These are phyloP conservation scores for Oryza australiensis DNA, from an alignment of 176 grass and related monocot species.

Conservation along the genomic window DNA sequence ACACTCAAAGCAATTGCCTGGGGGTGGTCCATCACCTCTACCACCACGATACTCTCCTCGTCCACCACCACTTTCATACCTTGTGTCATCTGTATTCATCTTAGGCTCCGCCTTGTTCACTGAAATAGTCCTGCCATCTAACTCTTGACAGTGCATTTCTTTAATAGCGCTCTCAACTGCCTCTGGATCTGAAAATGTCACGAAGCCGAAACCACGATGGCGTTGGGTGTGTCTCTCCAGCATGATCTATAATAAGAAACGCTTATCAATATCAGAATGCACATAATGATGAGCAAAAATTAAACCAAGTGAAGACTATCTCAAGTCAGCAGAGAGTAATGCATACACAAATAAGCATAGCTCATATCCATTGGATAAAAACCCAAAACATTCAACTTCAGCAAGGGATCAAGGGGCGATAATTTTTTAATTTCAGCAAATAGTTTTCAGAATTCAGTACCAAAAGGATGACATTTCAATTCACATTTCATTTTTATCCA, in stretches of 20 bases:
- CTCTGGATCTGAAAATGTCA: constrained; percentile 67
- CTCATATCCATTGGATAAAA: neutral
- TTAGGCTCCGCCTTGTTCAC: constrained; percentile 79
- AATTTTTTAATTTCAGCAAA: neutral
- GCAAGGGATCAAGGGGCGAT: neutral
- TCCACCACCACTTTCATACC: constrained; percentile 50
- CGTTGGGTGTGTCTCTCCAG: constrained; percentile 70
- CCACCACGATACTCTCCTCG: constrained; percentile 54
- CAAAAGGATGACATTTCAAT: neutral
- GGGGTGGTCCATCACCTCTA: constrained; percentile 56
- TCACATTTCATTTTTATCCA: neutral
- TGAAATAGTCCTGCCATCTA: constrained; percentile 75
- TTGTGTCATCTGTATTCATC: constrained; percentile 55
- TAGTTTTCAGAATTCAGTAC: neutral
- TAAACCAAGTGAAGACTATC: neutral
- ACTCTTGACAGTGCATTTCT: constrained; percentile 65
- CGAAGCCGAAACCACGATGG: constrained; percentile 86
- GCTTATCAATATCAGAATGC: constrained; percentile 13
- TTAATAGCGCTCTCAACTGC: constrained; percentile 63
- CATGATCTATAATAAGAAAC: constrained; percentile 61
- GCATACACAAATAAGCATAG: neutral
- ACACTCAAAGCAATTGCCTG: constrained; percentile 81
- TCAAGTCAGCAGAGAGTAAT: neutral
- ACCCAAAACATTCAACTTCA: neutral
- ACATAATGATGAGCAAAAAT: constrained; percentile 1